Evolutionary conservation across 202 grass and related monocot genomes (phyloP), one percentile per base, ranked within the genome.

Genomic region (Elaeis oleifera): DNA sequence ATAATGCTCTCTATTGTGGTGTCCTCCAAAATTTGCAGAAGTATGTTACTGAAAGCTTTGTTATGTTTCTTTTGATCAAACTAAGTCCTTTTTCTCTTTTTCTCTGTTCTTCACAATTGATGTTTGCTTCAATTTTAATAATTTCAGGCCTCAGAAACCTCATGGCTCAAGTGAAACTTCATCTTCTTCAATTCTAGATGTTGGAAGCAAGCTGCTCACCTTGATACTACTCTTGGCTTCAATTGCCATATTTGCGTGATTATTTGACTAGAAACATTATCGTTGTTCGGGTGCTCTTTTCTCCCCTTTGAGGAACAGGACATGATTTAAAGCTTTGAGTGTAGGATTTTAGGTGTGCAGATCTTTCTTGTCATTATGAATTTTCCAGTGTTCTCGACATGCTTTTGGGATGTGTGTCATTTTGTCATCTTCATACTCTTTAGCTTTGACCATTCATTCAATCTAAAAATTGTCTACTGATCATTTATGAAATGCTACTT

Each of bases 1-100:
- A 89, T 54, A 97, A 97, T 24, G 80, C 53, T 7, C 61, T 97
- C 44, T 92, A 84, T 65, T 97, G 94, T 24, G 94, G 88, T 49
- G 61, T 56, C 21, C 82, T 97, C 16, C 66, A 82, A 65, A 27
- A 83, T 29, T 48, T 50, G 73, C 86, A 90, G 72, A 75, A 53
- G 86, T 95, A 90, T 62, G 65, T 63, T 6, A 9, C 18, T 16
- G 9, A 16, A 3, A 44, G 36, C 36, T 13, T 51, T 26, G 20
- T 53, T 18, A 9, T 13, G 0, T 9, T 28, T 23, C 23, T n/a
- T 63, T 63, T 50, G 48, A 1, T 1, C 4, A 27, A 17, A 65
- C 3, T 39, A 25, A 21, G 26, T 20, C 13, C 18, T 39, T 22
- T 18, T 18, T 3, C n/a, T 31, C 3, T 28, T 7, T 9, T 18